Evolutionary conservation across 2,329 filamentous ascomycete genomes (phyloP), one percentile per base, ranked within the genome.

Genomic region (Sclerotinia borealis): DNA sequence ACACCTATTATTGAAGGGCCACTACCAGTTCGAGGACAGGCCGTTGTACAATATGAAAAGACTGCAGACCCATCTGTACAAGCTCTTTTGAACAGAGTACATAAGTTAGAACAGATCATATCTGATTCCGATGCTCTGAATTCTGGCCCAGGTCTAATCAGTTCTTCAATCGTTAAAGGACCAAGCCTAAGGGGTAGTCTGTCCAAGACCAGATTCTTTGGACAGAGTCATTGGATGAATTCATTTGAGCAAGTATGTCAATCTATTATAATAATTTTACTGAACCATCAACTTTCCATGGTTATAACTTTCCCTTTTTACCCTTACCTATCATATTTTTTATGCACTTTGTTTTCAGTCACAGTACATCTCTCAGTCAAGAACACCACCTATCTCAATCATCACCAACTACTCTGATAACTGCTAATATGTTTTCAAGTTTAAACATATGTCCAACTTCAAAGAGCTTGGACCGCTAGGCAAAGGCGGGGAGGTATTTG

Each of bases 181-280:
- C 50, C 62, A 34, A 58, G 62, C 22, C 22, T 66, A 10, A 55
- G 59, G 19, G 67, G 64, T 13, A 63, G 41, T 50, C 11, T 67
- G 29, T 66, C 64, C 37, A 69, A 70, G 36, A 66, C 66, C 9
- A 51, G 64, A 13, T 65, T 67, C 13, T 68, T 63, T 59, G 68
- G 68, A 29, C 64, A 64, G 22, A 69, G 60, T 52, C 68, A 70
- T 45, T 70, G 68, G 68, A 64, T 67, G 45, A 51, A 52, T 29
- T 65, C 64, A 4, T 61, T 68, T 27, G 56, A 62, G 27, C 56
- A 65, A 55, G 66, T 69, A 69, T 36, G 59, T 43, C 29, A 8
- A 31, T 25, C 36, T 58, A 1, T 36, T 10, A 48, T 48, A 17
- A 1, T 1, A n/a, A n/a, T 15, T 37, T 17, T 37, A 15, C 6